Evolutionary conservation across 768 basidiomycete species (phyloP).

Genomic region (Mycena alexandri): DNA sequence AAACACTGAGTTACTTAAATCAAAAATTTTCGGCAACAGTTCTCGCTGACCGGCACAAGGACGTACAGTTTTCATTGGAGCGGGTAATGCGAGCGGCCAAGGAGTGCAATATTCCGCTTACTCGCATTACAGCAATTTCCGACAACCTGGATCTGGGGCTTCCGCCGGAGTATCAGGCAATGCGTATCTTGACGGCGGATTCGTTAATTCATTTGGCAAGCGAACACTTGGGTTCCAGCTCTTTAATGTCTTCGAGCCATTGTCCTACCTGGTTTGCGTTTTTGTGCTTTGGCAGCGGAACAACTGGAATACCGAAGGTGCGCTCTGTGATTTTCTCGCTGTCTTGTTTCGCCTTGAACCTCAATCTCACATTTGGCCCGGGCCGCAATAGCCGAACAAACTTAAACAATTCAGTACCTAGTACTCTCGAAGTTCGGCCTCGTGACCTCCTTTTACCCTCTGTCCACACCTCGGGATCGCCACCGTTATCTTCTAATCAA

Average conservation of each 20-base stretch:
- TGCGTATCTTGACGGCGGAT: background rate
- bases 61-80: conserved; percentile 6
- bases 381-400: no score
- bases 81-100: conserved; percentile 1
- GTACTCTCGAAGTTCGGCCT: background rate
- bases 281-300: background rate
- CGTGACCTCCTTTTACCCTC: conserved; percentile 5
- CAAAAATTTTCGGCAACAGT: background rate
- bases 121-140: background rate
- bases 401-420: no score
- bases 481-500: conserved; percentile 9
- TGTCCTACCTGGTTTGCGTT: conserved; percentile 8
- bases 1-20: background rate
- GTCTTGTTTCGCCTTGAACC: no score
- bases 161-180: background rate
- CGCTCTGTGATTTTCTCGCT: no score
- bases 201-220: background rate
- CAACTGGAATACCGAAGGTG: no score
- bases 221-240: background rate
- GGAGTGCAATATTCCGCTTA: background rate
- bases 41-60: conserved; percentile 8
- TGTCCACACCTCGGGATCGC: conserved; percentile 23
- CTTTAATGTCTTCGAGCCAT: background rate
- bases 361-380: no score
- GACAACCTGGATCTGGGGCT: background rate